phyloP scores from a whole-genome alignment of 305 asterid genomes.

The Fraxinus sp. region DNA sequence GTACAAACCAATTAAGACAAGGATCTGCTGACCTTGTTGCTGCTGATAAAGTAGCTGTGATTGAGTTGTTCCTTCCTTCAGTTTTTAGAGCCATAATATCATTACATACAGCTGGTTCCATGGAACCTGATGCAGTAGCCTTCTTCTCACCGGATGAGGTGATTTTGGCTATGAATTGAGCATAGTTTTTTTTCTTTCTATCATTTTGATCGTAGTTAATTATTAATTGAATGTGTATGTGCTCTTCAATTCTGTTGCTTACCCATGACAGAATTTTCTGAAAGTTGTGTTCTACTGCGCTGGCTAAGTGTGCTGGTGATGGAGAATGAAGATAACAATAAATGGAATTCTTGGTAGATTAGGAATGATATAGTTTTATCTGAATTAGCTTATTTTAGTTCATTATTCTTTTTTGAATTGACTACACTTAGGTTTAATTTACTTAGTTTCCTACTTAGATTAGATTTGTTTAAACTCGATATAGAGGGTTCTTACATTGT shows the following conservation, averaged over 20 bases:
- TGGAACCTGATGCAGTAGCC: constrained; percentile 82
- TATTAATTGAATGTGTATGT: constrained; percentile 1
- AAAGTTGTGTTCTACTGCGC: constrained; percentile 3
- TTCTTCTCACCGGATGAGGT: constrained; percentile 98
- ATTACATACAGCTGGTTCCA: constrained; percentile 80
- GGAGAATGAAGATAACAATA: background rate
- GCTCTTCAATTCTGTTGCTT: constrained; percentile 7
- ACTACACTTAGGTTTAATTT: background rate
- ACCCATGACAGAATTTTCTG: constrained; percentile 16
- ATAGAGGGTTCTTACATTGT: background rate
- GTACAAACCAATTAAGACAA: constrained; percentile 56
- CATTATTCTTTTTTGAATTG: background rate
- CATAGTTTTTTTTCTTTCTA: background rate
- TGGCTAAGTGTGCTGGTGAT: background rate
- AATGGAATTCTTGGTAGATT: background rate
- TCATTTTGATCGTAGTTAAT: background rate
- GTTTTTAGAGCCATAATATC: constrained; percentile 80
- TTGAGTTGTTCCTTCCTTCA: constrained; percentile 74
- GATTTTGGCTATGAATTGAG: constrained; percentile 25
- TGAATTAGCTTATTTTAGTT: background rate
- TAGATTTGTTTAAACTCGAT: background rate
- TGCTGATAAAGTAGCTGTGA: constrained; percentile 67
- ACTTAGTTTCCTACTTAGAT: background rate
- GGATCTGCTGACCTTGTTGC: constrained; percentile 46
- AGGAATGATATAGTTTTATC: background rate